Conservation (phyloP, 257 asterid species). For the Misopates orontium region DNA sequence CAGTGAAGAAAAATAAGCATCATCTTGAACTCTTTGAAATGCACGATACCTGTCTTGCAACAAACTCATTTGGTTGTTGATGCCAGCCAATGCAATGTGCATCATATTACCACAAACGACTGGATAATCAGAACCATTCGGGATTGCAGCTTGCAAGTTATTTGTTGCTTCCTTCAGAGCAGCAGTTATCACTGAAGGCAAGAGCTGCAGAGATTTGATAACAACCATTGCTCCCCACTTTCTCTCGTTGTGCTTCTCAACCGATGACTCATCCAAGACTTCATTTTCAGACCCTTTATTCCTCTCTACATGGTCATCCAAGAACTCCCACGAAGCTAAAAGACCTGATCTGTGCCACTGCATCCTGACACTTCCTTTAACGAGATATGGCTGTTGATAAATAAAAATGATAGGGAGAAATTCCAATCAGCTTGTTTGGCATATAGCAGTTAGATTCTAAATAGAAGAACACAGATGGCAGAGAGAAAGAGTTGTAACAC, state of each 20-base stretch:
- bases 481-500: too few relatives aligned
- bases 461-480: too few relatives aligned
- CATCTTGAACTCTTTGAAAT: neutral
- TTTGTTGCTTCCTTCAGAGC: conserved; percentile 84
- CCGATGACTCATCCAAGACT: conserved; percentile 36
- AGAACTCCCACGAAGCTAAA: conserved; percentile 94
- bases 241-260: conserved; percentile 55
- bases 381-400: conserved; percentile 83
- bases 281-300: conserved; percentile 44
- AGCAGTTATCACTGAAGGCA: conserved; percentile 79
- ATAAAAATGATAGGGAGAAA: conserved; percentile 29
- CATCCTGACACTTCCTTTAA: conserved; percentile 97
- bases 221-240: conserved; percentile 99
- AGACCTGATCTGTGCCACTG: conserved; percentile 99
- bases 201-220: conserved; percentile 83
- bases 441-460: neutral
- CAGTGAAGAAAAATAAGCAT: neutral
- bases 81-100: conserved; percentile 95
- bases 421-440: conserved; percentile 8
- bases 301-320: conserved; percentile 74
- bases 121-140: conserved; percentile 42
- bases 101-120: conserved; percentile 72
- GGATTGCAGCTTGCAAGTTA: conserved; percentile 38
- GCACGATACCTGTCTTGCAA: conserved; percentile 89
- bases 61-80: conserved; percentile 92